A percentile compares a stretch with the other conserved stretches of the same genome.
Conservation (phyloP, 2,329 filamentous ascomycete genomes). For the Hymenoscyphus scutula region DNA sequence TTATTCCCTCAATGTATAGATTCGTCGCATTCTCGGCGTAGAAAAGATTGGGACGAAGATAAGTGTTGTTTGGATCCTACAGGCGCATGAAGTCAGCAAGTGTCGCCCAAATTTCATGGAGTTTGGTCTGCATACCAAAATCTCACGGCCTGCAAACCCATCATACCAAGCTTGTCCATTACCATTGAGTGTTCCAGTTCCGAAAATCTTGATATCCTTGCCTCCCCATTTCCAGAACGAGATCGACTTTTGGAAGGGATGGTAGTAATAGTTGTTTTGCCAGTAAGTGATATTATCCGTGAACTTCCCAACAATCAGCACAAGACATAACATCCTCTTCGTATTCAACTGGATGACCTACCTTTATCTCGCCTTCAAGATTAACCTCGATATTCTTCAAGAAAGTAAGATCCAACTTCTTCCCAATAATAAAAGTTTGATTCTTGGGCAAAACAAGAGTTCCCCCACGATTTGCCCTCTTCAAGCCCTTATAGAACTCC, state of each 20-base stretch:
- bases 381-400: constrained; percentile 59
- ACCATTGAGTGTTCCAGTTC: constrained; percentile 42
- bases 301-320: constrained; percentile 43
- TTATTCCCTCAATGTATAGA: constrained; percentile 55
- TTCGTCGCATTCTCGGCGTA: constrained; percentile 60
- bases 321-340: constrained; percentile 31
- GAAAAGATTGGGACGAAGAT: constrained; percentile 59
- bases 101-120: too few species aligned
- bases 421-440: constrained; percentile 43
- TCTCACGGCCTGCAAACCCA: constrained; percentile 39
- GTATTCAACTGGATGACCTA: constrained; percentile 21
- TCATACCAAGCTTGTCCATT: constrained; percentile 30
- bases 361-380: constrained; percentile 55
- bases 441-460: constrained; percentile 54
- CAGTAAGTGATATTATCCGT: constrained; percentile 66
- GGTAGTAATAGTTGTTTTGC: constrained; percentile 52
- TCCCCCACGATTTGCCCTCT: constrained; percentile 57
- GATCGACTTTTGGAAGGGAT: constrained; percentile 52
- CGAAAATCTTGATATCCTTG: constrained; percentile 58
- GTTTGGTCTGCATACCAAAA: constrained; percentile 41
- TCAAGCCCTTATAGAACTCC: constrained; percentile 53
- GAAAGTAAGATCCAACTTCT: constrained; percentile 60
- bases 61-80: constrained; percentile 52
- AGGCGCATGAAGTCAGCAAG: background rate
- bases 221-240: constrained; percentile 66